Percentiles rank a stretch among this genome's conserved stretches.
These are phyloP conservation scores for Ziziphus jujuba DNA, from an alignment of 306 rosid genomes.

Conservation along the genomic window DNA sequence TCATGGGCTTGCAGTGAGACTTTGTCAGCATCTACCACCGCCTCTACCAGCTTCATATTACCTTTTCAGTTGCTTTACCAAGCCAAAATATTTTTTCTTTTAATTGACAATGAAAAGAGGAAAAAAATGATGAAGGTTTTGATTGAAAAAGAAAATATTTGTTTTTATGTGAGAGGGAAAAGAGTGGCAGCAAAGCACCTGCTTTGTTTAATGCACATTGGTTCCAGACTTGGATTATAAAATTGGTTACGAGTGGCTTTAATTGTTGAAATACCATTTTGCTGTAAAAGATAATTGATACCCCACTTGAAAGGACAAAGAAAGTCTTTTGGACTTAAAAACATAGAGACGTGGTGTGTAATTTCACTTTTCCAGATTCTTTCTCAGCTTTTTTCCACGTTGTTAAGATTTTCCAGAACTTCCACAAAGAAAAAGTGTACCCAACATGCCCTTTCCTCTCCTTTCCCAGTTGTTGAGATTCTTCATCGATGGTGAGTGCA, in stretches of 20 bases:
- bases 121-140: constrained; percentile 1
- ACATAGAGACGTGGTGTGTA: not conserved
- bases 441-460: constrained; percentile 12
- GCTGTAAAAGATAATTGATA: constrained; percentile 20
- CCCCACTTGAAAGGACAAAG: constrained; percentile 50
- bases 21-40: constrained; percentile 14
- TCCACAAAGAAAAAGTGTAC: constrained; percentile 1
- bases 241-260: constrained; percentile 10
- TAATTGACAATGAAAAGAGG: constrained; percentile 5
- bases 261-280: constrained; percentile 42
- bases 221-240: constrained; percentile 10
- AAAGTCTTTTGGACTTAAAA: constrained; percentile 35
- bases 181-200: constrained; percentile 23
- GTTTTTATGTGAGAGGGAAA: constrained; percentile 17
- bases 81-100: constrained; percentile 6
- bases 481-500: not conserved
- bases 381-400: constrained; percentile 22
- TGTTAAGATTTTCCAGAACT: constrained; percentile 8
- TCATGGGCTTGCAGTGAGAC: not conserved
- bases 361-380: constrained; percentile 44
- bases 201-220: constrained; percentile 36
- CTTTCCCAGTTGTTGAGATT: constrained; percentile 5
- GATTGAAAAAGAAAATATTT: not conserved
- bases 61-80: constrained; percentile 10
- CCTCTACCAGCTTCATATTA: constrained; percentile 22